Evolutionary conservation across 345 rosid genomes (phyloP).

Genomic region (Eucalyptus cloeziana): DNA sequence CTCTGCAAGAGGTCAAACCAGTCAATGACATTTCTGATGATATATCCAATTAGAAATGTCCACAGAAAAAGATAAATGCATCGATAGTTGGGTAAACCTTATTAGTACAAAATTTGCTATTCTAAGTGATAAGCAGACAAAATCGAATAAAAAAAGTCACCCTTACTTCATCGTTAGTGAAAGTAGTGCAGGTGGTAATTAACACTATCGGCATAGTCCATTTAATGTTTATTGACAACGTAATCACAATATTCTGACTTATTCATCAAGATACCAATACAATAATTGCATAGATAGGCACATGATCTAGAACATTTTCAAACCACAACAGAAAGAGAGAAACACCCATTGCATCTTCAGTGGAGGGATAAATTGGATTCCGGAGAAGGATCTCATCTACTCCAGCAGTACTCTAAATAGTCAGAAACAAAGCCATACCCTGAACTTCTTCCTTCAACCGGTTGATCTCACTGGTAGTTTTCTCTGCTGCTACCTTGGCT

Average conservation of each 20-base stretch:
- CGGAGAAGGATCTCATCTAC: not conserved
- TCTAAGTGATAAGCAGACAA: not conserved
- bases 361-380: not conserved
- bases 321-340: not conserved
- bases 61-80: not conserved
- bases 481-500: constrained; percentile 45
- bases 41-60: not conserved
- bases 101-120: not conserved
- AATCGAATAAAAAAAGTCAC: not conserved
- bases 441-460: constrained; percentile 65
- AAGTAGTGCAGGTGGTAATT: not conserved
- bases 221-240: not conserved
- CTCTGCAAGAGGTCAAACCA: constrained; percentile 18
- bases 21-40: not conserved
- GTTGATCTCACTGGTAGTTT: constrained; percentile 46
- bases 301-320: not conserved
- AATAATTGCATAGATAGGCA: not conserved
- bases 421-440: constrained; percentile 32
- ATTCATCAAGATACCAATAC: not conserved
- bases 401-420: not conserved
- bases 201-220: not conserved
- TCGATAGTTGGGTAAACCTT: not conserved
- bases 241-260: not conserved
- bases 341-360: not conserved
- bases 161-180: not conserved